These are phyloP conservation scores for Arxiozyma heterogenica DNA, from an alignment of 1,139 yeast species.

Conservation along the genomic window DNA sequence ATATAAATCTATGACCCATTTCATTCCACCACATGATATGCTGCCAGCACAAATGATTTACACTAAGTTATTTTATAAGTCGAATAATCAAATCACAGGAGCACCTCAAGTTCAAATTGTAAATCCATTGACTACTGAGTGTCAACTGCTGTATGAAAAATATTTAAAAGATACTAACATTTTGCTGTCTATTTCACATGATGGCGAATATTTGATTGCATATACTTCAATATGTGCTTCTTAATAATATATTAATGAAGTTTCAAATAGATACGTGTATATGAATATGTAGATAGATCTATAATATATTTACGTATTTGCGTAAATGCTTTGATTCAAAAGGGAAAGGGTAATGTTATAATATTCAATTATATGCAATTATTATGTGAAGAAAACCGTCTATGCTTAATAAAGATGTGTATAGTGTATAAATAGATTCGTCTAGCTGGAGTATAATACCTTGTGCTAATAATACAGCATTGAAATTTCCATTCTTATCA, in stretches of 20 bases:
- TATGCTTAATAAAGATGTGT: slow-evolving; percentile 46
- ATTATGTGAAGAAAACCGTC: slow-evolving; percentile 71
- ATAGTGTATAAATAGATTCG: slow-evolving; percentile 44
- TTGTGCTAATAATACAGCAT: slow-evolving; percentile 47
- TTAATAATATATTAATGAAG: not conserved
- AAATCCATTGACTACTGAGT: slow-evolving; percentile 4
- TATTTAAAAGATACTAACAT: slow-evolving; percentile 11
- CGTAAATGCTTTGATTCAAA: not conserved
- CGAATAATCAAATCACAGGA: slow-evolving; percentile 11
- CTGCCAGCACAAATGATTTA: slow-evolving; percentile 27
- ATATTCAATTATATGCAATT: not conserved
- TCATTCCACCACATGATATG: slow-evolving; percentile 8
- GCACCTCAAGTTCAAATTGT: slow-evolving; percentile 18
- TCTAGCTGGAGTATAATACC: slow-evolving; percentile 50
- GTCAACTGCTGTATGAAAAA: slow-evolving; percentile 10
- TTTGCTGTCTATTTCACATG: slow-evolving; percentile 26
- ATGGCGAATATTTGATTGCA: slow-evolving; percentile 22
- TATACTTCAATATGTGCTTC: slow-evolving; percentile 5
- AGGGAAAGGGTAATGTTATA: not conserved
- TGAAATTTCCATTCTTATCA: slow-evolving; percentile 20
- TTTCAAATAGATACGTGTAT: not conserved
- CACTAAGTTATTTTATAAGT: slow-evolving; percentile 20
- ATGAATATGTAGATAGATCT: not conserved
- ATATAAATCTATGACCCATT: slow-evolving; percentile 19
- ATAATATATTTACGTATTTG: not conserved